A percentile compares a stretch with the other conserved stretches of the same genome.
These are phyloP conservation scores for Phytopythium mirpurense DNA, from an alignment of 352 stramenopile genomes.

Conservation along the genomic window DNA sequence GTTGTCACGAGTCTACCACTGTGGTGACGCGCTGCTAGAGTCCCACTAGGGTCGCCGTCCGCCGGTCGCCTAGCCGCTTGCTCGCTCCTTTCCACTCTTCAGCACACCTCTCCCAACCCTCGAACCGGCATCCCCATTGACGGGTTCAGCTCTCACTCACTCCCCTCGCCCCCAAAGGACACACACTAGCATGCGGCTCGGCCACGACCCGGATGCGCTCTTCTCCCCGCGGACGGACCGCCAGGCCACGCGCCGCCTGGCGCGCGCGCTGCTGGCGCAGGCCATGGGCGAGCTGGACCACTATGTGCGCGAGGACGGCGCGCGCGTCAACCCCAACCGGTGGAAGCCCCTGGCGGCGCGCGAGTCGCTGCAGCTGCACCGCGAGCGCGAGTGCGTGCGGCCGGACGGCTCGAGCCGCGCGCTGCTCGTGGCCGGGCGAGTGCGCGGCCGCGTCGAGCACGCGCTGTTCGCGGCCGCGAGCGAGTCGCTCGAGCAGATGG, in stretches of 20 bases:
- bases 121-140: too few relatives aligned
- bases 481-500: slow-evolving; percentile 23
- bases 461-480: slow-evolving; percentile 22
- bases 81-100: too few relatives aligned
- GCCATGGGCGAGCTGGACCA: slow-evolving; percentile 45
- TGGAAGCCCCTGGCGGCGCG: slow-evolving; percentile 38
- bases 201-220: not conserved
- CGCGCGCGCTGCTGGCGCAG: slow-evolving; percentile 19
- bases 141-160: too few relatives aligned
- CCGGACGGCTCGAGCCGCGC: not conserved
- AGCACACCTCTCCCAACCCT: too few relatives aligned
- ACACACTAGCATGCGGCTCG: not conserved
- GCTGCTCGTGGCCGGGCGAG: slow-evolving; percentile 22
- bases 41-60: too few relatives aligned
- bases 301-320: slow-evolving; percentile 28
- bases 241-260: not conserved
- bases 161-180: too few relatives aligned
- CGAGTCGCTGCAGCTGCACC: slow-evolving; percentile 48
- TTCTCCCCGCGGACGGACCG: not conserved
- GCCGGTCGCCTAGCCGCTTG: too few relatives aligned
- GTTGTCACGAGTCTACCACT: too few relatives aligned
- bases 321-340: slow-evolving; percentile 27
- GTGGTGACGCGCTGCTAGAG: too few relatives aligned
- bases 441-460: slow-evolving; percentile 23
- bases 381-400: slow-evolving; percentile 19